A percentile compares a stretch with the other conserved stretches of the same genome.
phyloP scores from a whole-genome alignment of 805 yeast genomes.

The Metschnikowia arizonensis region DNA sequence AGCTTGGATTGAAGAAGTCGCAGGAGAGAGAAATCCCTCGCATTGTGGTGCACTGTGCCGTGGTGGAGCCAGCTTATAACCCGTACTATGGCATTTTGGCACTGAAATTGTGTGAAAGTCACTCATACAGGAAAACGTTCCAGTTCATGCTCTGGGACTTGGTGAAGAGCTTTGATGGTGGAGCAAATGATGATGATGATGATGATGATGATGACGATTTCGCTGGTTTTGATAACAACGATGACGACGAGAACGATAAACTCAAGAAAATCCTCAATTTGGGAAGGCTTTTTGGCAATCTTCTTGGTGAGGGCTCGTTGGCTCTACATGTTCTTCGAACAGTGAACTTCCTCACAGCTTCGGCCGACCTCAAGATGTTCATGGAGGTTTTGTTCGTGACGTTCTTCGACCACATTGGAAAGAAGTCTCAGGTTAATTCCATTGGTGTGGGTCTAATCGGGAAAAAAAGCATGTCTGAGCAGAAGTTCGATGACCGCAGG shows the following conservation, averaged over 20 bases:
- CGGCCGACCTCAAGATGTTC: slow-evolving; percentile 62
- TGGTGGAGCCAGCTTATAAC: slow-evolving; percentile 77
- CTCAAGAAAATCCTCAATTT: slow-evolving; percentile 61
- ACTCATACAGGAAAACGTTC: slow-evolving; percentile 72
- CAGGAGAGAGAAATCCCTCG: slow-evolving; percentile 87
- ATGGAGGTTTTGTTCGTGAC: slow-evolving; percentile 70
- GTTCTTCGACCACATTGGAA: slow-evolving; percentile 60
- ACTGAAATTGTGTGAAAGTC: slow-evolving; percentile 68
- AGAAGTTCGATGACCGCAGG: slow-evolving; percentile 44
- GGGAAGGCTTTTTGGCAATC: slow-evolving; percentile 75
- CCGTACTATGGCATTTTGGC: slow-evolving; percentile 88
- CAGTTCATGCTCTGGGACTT: slow-evolving; percentile 91
- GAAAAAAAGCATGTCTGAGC: slow-evolving; percentile 27
- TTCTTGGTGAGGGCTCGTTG: slow-evolving; percentile 70
- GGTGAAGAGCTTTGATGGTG: slow-evolving; percentile 59
- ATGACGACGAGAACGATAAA: slow-evolving; percentile 49
- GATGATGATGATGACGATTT: slow-evolving; percentile 43
- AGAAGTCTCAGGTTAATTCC: slow-evolving; percentile 50
- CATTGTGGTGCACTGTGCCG: slow-evolving; percentile 80
- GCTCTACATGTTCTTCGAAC: slow-evolving; percentile 70
- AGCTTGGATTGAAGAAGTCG: slow-evolving; percentile 66
- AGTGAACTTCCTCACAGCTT: slow-evolving; percentile 66
- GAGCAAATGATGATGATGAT: slow-evolving; percentile 38
- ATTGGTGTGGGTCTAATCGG: slow-evolving; percentile 41
- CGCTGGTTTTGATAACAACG: slow-evolving; percentile 34